Evolutionary conservation across 805 yeast species (phyloP), one percentile per base, ranked within the genome.

Genomic region (Kuraishia ogatae): DNA sequence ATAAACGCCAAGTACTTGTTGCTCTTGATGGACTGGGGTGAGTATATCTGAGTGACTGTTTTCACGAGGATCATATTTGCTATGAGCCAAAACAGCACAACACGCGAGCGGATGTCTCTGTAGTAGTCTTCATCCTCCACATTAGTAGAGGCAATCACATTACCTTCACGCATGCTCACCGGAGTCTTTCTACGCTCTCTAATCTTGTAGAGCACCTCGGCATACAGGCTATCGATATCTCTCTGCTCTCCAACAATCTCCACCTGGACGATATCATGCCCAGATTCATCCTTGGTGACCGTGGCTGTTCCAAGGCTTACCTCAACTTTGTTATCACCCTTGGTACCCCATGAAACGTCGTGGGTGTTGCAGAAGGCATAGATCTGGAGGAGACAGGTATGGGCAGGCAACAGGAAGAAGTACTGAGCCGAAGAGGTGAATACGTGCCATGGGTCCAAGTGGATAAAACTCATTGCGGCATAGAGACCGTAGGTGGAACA

Each of bases 271-370:
- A 90, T 87, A 65, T 88, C 92, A 58, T 84, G 86, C 53, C 96
- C 96, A 56, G 86, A 80, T 54, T 87, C 94, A 58, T 85, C 85
- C 65, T 87, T 85, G 52, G 82, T 85, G 58, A 89, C 87, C 29
- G 88, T 87, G 52, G 96, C 96, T 50, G 88, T 85, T 51, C 96
- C 92, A 43, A 85, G 74, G 58, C 81, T 86, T 59, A 82, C 81
- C 20, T 82, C 80, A 50, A 83, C 86, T 57, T 80, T 81, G 59
- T 85, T 87, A 58, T 92, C 97, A 61, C 99, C 99, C 68, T 93
- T 93, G 1, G 99, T 93, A 71, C 99, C 99, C 99, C 99, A 93
- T 0, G 97, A 88, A 53, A 94, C 97, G 75, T 93, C 99, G 71
- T 93, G 98, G 2, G 97, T 93, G 69, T 93, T 93, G 74, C 99